Evolutionary conservation across 2,329 filamentous ascomycete genomes (phyloP), one percentile per base, ranked within the genome.

Genomic region (Hypoxylon sp.): DNA sequence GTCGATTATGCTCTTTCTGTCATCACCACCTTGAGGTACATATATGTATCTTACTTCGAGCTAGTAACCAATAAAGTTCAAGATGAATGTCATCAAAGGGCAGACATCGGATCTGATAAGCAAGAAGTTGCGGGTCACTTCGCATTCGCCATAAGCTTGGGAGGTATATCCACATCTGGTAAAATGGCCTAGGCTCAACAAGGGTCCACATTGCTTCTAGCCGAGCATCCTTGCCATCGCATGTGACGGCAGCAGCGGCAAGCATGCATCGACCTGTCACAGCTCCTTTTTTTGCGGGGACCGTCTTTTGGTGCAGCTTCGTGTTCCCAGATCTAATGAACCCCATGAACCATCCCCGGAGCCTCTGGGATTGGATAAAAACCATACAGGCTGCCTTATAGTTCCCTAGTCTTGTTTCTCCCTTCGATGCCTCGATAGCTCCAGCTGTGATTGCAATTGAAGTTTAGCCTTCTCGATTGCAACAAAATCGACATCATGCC

Each of bases 401-500:
- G 6, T 28, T 45, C 19, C 13, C 38, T 6, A 64, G 38, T 34
- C 32, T 38, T 17, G 19, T 50, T 19, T 28, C 41, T 28, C 41
- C 43, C 50, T 21, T 60, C 45, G 38, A 65, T 65, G 65, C 41
- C 50, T 41, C 51, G 45, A 51, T 65, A 69, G 25, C 23, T 28
- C 41, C 19, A 41, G 38, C 21, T 30, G 38, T 7, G 17, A 52
- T 52, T 61, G 60, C 65, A 66, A 70, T 61, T 58, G 59, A 63
- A 36, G 41, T 43, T 50, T 43, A 21, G 17, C 38, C 17, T 21
- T 21, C 7, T 43, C 38, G 17, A 43, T 66, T 63, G 30, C 41
- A 68, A 52, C 46, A 50, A 50, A 61, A 53, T 66, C 56, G 19
- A 50, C 65, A 71, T 70, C 59, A 90, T 90, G 86, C 86, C 89